Evolutionary conservation across 495 filamentous ascomycete genomes (phyloP).

Genomic region (Halenospora varia): DNA sequence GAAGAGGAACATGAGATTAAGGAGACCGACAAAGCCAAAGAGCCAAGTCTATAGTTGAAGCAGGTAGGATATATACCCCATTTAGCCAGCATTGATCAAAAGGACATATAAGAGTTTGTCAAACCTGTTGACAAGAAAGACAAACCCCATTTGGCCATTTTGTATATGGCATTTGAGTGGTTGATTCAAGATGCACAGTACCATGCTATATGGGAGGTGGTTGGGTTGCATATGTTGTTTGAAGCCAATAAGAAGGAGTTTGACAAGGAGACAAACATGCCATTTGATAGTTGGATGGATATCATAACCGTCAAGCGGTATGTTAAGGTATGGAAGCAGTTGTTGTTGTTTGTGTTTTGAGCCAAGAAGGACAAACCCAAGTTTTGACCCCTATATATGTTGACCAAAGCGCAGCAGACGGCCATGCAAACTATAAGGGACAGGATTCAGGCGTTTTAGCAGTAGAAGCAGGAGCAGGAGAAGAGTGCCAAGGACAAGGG

Average conservation of each 20-base stretch:
- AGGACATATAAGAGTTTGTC: conserved; percentile 2
- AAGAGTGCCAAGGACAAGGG: neutral
- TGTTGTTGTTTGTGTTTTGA: conserved; percentile 2
- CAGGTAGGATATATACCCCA: neutral
- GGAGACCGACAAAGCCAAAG: conserved; percentile 2
- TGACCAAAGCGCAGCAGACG: neutral
- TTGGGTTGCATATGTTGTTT: neutral
- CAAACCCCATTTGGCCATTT: conserved; percentile 1
- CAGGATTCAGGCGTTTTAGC: neutral
- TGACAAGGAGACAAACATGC: conserved; percentile 4
- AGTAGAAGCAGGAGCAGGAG: neutral
- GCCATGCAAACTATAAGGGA: neutral
- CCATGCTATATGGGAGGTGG: neutral
- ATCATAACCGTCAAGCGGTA: neutral
- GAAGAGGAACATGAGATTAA: neutral
- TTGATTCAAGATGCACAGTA: conserved; percentile 5
- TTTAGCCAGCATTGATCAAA: conserved; percentile 1
- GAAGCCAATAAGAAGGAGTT: conserved; percentile 8
- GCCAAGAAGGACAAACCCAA: neutral
- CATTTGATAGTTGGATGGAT: conserved; percentile 3
- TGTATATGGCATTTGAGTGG: conserved; percentile 2
- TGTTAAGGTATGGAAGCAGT: neutral
- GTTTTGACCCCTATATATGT: neutral
- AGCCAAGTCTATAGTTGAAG: conserved; percentile 1
- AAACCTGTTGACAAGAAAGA: conserved; percentile 1